A percentile compares a stretch with the other conserved stretches of the same genome.
These are phyloP conservation scores for Edaphochlamys debaryana DNA, from an alignment of 139 green algal genomes.

Conservation along the genomic window DNA sequence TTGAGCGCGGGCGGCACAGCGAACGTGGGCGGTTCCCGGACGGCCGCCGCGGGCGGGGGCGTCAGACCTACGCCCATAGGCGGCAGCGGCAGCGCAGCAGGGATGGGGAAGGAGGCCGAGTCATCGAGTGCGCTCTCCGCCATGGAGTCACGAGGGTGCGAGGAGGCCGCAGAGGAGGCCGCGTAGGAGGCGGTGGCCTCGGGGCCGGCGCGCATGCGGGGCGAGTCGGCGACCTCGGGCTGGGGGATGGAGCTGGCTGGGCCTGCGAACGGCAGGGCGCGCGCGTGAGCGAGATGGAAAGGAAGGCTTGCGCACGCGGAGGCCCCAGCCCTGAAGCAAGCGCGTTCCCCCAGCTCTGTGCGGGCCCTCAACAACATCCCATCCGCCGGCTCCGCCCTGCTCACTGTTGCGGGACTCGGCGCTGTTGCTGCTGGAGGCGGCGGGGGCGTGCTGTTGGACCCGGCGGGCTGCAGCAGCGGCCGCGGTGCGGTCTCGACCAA, in stretches of 20 bases:
- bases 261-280: neutral
- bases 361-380: neutral
- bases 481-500: neutral
- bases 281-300: neutral
- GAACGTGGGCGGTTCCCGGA: neutral
- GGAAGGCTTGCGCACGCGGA: neutral
- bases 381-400: neutral
- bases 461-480: too few relatives aligned
- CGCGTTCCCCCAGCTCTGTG: neutral
- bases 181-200: neutral
- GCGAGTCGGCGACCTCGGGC: conserved; percentile 19
- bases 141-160: neutral
- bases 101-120: conserved; percentile 13
- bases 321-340: neutral
- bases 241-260: conserved; percentile 30
- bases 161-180: neutral
- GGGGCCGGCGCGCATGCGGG: neutral
- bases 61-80: too few relatives aligned
- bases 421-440: neutral
- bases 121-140: neutral
- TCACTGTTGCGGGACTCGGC: conserved; percentile 24
- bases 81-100: neutral
- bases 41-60: too few relatives aligned
- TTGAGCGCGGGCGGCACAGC: neutral
- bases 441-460: neutral